Base-by-base conservation (phyloP, 2,329 filamentous ascomycete species). In the Penicillium aurantiogriseum region DNA sequence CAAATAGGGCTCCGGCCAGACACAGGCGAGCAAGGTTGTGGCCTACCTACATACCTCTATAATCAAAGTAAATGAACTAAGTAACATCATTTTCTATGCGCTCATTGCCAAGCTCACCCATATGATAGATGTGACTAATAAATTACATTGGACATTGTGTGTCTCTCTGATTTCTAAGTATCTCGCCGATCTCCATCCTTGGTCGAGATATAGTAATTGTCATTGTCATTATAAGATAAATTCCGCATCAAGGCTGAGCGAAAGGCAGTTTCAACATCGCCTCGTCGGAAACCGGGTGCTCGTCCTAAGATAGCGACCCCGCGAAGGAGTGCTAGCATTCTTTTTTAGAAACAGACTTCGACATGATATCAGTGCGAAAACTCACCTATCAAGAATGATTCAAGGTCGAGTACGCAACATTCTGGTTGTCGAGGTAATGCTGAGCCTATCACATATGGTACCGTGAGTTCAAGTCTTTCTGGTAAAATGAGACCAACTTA, bases 241-340 rank as follows among this genome's bases (percentile, higher is more conserved):
- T 25, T 49, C 21, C 23, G 38, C 29, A 46, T 53, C 17, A 53
- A 36, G 36, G 51, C 42, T 11, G 42, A 35, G 6, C 11, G 21
- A 19, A 53, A 53, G n/a, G 33, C 42, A 11, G 13, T 5, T 27
- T 46, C 51, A 17, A 53, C 51, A 38, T 46, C 51, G 17, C 25
- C 31, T 53, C 42, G 40, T 11, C 50, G 50, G n/a, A 52, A 52
- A 17, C 50, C 50, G 13, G 51, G 42, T 11, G 42, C 42, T 29
- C 51, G 51, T 29, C 51, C 51, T 36, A 53, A 17, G 19, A 46
- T 53, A 29, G 51, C 42, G 13, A 53, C 29, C 10, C 51, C 17
- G 4, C 27, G 23, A 44, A 44, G 51, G 3, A 53, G 40, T 39
- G 13, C 51, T 53, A 29, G 6, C 5, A 23, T 38, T 46, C 0